A percentile compares a stretch with the other conserved stretches of the same genome.
These are phyloP conservation scores for Boletus rubescentipes DNA, from an alignment of 768 basidiomycete genomes.

Conservation along the genomic window DNA sequence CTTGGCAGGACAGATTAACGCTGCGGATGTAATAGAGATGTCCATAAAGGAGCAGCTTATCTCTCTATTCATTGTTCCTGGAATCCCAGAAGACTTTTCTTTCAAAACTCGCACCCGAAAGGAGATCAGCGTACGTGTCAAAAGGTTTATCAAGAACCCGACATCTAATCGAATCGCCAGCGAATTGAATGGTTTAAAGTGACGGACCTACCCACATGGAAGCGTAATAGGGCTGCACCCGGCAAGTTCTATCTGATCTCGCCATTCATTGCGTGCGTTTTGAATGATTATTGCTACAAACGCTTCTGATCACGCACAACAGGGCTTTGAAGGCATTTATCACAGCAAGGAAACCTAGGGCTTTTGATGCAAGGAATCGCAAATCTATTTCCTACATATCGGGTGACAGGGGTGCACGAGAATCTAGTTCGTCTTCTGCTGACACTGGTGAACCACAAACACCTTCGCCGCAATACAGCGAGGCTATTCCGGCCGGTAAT, in stretches of 20 bases:
- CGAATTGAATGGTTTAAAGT: constrained; percentile 97
- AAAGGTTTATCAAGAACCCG: constrained; percentile 1
- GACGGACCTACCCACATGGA: constrained; percentile 91
- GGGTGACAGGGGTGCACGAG: constrained; percentile 43
- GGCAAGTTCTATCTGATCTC: constrained; percentile 94
- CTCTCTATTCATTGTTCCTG: constrained; percentile 86
- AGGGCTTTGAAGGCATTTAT: constrained; percentile 62
- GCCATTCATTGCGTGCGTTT: constrained; percentile 81
- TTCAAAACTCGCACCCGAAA: constrained; percentile 96
- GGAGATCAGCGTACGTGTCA: constrained; percentile 85
- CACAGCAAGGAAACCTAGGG: constrained; percentile 58
- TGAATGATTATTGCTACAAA: not conserved
- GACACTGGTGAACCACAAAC: constrained; percentile 63
- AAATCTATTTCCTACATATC: constrained; percentile 29
- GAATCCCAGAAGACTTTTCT: constrained; percentile 81
- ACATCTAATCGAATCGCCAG: constrained; percentile 41
- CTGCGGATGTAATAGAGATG: constrained; percentile 74
- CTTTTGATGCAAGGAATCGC: constrained; percentile 34
- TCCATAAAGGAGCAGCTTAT: constrained; percentile 89
- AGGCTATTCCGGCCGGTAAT: constrained; percentile 32
- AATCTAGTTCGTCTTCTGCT: constrained; percentile 66
- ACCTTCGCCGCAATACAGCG: constrained; percentile 58
- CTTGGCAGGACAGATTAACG: constrained; percentile 62
- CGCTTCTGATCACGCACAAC: constrained; percentile 1
- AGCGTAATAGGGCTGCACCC: constrained; percentile 60